Conservation (phyloP, 2,329 filamentous ascomycete genomes). For the Venturia nashicola region DNA sequence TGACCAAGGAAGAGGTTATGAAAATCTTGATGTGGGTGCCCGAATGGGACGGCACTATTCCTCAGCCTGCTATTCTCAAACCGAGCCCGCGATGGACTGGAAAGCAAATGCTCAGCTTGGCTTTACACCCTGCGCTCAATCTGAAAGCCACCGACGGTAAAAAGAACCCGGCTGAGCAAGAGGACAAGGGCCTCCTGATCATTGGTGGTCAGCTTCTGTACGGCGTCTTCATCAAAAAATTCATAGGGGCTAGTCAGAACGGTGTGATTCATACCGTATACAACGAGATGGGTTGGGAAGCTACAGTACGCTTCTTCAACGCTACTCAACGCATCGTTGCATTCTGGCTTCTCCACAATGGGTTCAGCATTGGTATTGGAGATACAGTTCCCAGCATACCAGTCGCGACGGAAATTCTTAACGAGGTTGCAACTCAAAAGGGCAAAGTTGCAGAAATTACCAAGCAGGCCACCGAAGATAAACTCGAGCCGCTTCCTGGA, state of each 20-base stretch:
- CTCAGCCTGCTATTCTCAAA: slow-evolving; percentile 85
- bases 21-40: slow-evolving; percentile 96
- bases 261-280: slow-evolving; percentile 93
- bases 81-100: slow-evolving; percentile 91
- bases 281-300: slow-evolving; percentile 81
- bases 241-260: slow-evolving; percentile 75
- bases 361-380: slow-evolving; percentile 96
- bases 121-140: slow-evolving; percentile 79
- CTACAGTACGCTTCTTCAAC: slow-evolving; percentile 90
- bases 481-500: slow-evolving; percentile 84
- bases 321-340: slow-evolving; percentile 89
- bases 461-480: slow-evolving; percentile 66
- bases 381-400: slow-evolving; percentile 82
- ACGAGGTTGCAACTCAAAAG: slow-evolving; percentile 72
- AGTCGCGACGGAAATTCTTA: slow-evolving; percentile 67
- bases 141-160: slow-evolving; percentile 48
- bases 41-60: slow-evolving; percentile 91
- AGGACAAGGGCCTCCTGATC: slow-evolving; percentile 70
- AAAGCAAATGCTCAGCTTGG: slow-evolving; percentile 93
- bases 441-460: slow-evolving; percentile 66
- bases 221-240: slow-evolving; percentile 86
- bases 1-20: slow-evolving; percentile 87
- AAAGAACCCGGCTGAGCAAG: slow-evolving; percentile 43
- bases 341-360: slow-evolving; percentile 93
- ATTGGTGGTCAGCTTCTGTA: slow-evolving; percentile 82